Base-by-base conservation (phyloP, 805 yeast species). In the Helenozyma baotianmanensis region DNA sequence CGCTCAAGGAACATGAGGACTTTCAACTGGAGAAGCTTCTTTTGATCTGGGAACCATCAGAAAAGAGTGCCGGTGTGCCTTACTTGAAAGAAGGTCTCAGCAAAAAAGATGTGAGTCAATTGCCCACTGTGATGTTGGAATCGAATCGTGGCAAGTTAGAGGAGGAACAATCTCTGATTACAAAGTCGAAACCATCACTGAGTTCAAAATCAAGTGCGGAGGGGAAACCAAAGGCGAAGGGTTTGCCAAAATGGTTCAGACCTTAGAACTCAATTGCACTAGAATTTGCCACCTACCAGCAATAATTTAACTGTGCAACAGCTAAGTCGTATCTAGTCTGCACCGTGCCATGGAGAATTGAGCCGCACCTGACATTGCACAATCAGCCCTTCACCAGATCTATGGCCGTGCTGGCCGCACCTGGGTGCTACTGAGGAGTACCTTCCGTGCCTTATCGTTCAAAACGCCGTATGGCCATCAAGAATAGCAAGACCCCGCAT, bases 41-140 rank as follows among this genome's bases (percentile, higher is more conserved):
- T 9, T 46, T 66, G 21, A 56, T 66, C n/a, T 64, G 68, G 67
- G 69, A 62, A 33, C 32, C 50, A 9, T 30, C 42, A 4, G 45
- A 29, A 5, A 30, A 26, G 4, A 35, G 33, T 10, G 19, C 28
- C 10, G 13, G 25, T 7, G 65, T 63, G 0, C 65, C 67, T 6
- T 62, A 35, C 33, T 29, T 60, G 21, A 52, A 53, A 16, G 31
- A 46, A 9, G 51, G 43, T 3, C 22, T 39, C 1, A 43, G 38
- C 9, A 37, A 52, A 18, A 60, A 51, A 32, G 47, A 47, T 11
- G 49, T 54, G 15, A 38, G 34, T 18, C 59, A 63, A 16, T 42
- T 66, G 30, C 70, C 71, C 3, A 67, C 62, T 25, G 50, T 62
- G 14, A 38, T 51, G 4, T 47, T 64, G 31, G 71, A 66, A 23